Base-by-base conservation (phyloP, 1,284 basidiomycete species). In the Malassezia vespertilionis region DNA sequence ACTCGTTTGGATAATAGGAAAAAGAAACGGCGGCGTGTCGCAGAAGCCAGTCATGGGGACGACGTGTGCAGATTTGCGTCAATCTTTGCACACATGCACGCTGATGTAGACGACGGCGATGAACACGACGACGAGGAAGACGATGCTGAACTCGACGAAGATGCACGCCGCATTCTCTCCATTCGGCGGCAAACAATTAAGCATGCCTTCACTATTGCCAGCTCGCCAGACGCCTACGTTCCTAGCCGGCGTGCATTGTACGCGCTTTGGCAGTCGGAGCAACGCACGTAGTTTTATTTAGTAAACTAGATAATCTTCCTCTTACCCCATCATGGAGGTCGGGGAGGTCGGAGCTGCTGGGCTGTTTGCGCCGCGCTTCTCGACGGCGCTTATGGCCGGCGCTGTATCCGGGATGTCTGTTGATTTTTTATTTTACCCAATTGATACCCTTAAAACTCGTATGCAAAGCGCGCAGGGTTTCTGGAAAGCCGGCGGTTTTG, bases 391-490 rank as follows among this genome's bases (percentile, higher is more conserved):
- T n/a, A 37, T 60, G 3, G 58, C 64, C 5, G 66, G 66, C 7
- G 66, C 66, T 1, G 36, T 62, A n/a, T 55, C 63, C 1, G 66
- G 66, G 3, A 46, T 69, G 14, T 60, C 63, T 6, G 66, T 69
- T 20, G 91, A 97, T 73, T 77, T 96, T 48, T 78, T 95, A 28
- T 91, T 96, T 75, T 96, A 87, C 72, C 91, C 91, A 0, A 82
- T 96, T 52, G 91, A 97, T 74, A 95, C 91, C 1, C 75, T 96
- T 69, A 97, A 97, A 74, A 96, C 91, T 12, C 81, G 91, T 27
- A 75, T 95, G 43, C 91, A 97, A 68, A 83, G 88, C 3, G 72
- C 81, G 1, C 81, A 86, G 65, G 91, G 91, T 2, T 96, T 97
- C 71, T 72, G 80, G 46, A 75, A 76, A 20, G 82, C 87, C 1